A percentile compares a stretch with the other conserved stretches of the same genome.
phyloP scores from a whole-genome alignment of 139 green algal species.

The Asterochloris sp. region DNA sequence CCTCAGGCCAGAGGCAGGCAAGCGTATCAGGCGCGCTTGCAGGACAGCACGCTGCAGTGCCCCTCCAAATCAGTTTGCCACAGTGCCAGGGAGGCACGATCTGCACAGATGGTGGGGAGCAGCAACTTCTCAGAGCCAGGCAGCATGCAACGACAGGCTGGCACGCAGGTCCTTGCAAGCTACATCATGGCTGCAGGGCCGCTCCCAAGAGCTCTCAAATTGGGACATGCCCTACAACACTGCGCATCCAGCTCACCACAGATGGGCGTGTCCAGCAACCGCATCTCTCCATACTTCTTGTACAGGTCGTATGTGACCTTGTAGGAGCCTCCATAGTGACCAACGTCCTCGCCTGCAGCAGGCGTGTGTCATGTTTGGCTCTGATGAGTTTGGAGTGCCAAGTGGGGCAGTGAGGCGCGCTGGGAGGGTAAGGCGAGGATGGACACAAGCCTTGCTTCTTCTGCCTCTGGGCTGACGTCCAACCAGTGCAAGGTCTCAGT shows the following conservation, averaged over 20 bases:
- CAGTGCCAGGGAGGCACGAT: not conserved
- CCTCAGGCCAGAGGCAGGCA: not conserved
- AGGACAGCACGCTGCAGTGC: not conserved
- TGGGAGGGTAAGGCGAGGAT: too few species aligned
- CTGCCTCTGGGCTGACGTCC: too few species aligned
- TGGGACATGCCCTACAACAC: too few species aligned
- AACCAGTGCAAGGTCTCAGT: too few species aligned
- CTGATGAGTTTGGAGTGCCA: not conserved
- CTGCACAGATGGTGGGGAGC: not conserved
- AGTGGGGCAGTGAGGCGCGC: too few species aligned
- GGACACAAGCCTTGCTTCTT: too few species aligned
- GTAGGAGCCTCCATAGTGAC: constrained; percentile 94
- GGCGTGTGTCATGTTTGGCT: not conserved
- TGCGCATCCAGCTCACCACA: constrained; percentile 55
- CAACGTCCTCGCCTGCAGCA: constrained; percentile 86
- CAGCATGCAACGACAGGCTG: too few species aligned
- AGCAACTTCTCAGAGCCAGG: not conserved
- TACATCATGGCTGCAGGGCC: too few species aligned
- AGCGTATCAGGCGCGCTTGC: not conserved
- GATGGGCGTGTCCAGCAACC: constrained; percentile 94
- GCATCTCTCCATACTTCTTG: constrained; percentile 96
- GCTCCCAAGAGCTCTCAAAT: too few species aligned
- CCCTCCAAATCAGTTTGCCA: not conserved
- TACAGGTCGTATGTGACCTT: constrained; percentile 90
- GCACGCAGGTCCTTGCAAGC: too few species aligned